Evolutionary conservation across 345 rosid genomes (phyloP).

Genomic region (Ceriops zippeliana): DNA sequence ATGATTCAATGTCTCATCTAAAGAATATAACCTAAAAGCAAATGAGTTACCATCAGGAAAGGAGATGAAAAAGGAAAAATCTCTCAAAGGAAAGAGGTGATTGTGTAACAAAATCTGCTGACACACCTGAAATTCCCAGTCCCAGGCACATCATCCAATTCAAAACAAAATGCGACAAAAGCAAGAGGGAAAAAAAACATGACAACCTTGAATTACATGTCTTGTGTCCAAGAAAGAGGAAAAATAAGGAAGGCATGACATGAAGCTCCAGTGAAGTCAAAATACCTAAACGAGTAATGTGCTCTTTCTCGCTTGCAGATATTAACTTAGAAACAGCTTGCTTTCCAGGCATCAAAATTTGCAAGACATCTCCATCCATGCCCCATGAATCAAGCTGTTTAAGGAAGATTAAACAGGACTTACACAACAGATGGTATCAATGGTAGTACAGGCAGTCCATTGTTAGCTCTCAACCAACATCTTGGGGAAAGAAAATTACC

Average conservation of each 20-base stretch:
- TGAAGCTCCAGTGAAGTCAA: constrained; percentile 2
- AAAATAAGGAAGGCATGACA: not conserved
- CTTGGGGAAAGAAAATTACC: constrained; percentile 36
- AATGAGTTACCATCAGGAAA: too few relatives aligned
- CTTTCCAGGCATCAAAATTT: constrained; percentile 58
- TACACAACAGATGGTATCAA: not conserved
- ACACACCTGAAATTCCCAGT: too few relatives aligned
- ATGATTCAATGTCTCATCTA: too few relatives aligned
- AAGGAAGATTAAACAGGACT: constrained; percentile 7
- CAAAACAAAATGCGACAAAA: too few relatives aligned
- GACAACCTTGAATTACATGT: not conserved
- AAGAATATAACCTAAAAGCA: too few relatives aligned
- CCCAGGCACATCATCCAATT: too few relatives aligned
- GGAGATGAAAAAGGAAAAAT: too few relatives aligned
- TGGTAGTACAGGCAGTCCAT: not conserved
- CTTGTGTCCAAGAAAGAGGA: not conserved
- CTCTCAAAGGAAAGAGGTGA: too few relatives aligned
- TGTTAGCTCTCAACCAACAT: too few relatives aligned
- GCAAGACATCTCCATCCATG: constrained; percentile 70
- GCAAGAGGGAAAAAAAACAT: not conserved
- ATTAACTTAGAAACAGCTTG: constrained; percentile 39
- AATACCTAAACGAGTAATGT: constrained; percentile 56
- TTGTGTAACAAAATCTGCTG: too few relatives aligned
- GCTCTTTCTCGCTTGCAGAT: constrained; percentile 44
- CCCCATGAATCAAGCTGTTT: constrained; percentile 77